Conservation (phyloP, 805 yeast species). For the Starmerella floris region DNA sequence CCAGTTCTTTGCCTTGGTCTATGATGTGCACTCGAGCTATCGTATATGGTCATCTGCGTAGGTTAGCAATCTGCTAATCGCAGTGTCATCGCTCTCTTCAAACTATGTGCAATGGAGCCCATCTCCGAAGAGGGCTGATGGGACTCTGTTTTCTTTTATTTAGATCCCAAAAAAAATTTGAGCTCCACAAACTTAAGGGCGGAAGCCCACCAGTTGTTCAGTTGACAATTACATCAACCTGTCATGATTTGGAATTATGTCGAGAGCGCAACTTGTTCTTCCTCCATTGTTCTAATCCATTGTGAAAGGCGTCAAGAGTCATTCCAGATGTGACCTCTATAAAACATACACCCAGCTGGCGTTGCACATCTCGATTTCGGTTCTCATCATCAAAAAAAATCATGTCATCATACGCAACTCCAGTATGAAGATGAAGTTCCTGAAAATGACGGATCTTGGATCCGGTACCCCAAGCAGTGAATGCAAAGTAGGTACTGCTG, state of each 20-base stretch:
- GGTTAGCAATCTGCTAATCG: no score
- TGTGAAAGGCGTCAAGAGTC: slow-evolving; percentile 9
- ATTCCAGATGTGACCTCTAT: slow-evolving; percentile 45
- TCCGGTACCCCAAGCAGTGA: slow-evolving; percentile 31
- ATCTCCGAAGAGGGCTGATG: no score
- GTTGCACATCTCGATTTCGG: slow-evolving; percentile 63
- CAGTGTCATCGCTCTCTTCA: no score
- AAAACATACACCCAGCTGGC: slow-evolving; percentile 52
- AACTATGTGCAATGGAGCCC: no score
- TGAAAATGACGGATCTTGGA: slow-evolving; percentile 43
- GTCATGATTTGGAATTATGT: no score
- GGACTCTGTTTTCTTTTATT: not conserved
- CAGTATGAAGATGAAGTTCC: slow-evolving; percentile 36
- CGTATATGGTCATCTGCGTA: no score
- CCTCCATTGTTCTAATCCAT: slow-evolving; percentile 20
- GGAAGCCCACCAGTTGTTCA: no score
- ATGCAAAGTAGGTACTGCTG: slow-evolving; percentile 39
- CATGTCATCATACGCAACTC: slow-evolving; percentile 38
- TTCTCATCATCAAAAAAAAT: slow-evolving; percentile 68
- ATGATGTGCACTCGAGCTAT: no score
- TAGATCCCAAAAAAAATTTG: not conserved
- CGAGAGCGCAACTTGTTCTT: not conserved
- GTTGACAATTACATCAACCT: no score
- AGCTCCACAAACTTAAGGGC: not conserved
- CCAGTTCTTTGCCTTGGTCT: no score